phyloP scores from a whole-genome alignment of 257 asterid species.

The Nicotiana sylvestris region DNA sequence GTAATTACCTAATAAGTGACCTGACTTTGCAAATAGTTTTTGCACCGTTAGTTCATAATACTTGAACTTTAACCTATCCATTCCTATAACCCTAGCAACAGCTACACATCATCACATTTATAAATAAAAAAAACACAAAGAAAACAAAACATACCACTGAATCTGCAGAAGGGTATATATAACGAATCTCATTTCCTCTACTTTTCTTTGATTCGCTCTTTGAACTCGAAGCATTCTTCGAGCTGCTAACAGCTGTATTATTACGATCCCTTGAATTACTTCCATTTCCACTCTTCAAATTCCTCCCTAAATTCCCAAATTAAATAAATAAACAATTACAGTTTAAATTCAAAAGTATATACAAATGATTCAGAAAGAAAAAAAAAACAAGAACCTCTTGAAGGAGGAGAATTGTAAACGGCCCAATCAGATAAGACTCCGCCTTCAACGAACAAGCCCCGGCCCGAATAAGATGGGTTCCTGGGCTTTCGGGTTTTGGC shows the following conservation, averaged over 20 bases:
- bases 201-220: slow-evolving; percentile 28
- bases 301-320: slow-evolving; percentile 37
- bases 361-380: not conserved
- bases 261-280: slow-evolving; percentile 30
- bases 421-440: slow-evolving; percentile 78
- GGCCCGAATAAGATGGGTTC: slow-evolving; percentile 33
- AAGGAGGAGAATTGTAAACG: slow-evolving; percentile 52
- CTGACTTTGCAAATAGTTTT: no score
- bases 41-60: no score
- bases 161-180: slow-evolving; percentile 38
- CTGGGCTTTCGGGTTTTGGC: slow-evolving; percentile 37
- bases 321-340: not conserved
- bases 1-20: no score
- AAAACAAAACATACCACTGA: slow-evolving; percentile 40
- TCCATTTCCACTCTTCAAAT: slow-evolving; percentile 40
- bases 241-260: slow-evolving; percentile 35
- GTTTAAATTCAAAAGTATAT: not conserved
- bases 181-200: slow-evolving; percentile 47
- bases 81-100: no score
- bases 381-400: slow-evolving; percentile 45
- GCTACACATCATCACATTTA: no score
- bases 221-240: slow-evolving; percentile 22
- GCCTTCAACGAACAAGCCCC: slow-evolving; percentile 69
- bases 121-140: no score
- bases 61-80: no score